Evolutionary conservation across 225 moss, liverwort and hornwort species (phyloP).

Genomic region (Neckera pumila): DNA sequence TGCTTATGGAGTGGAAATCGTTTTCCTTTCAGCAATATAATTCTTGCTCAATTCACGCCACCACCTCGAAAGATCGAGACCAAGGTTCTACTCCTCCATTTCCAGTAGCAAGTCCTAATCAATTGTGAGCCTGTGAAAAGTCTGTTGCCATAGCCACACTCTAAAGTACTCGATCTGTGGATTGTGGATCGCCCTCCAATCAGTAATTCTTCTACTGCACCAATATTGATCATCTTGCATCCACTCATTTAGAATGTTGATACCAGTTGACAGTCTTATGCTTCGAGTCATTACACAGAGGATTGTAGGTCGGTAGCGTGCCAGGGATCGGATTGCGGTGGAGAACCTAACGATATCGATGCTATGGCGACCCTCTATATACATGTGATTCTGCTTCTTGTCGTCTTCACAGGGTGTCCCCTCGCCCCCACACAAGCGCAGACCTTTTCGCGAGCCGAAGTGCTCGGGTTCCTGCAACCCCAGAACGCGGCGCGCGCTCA

Average conservation of each 20-base stretch:
- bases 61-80: too few species aligned
- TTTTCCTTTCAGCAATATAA: too few species aligned
- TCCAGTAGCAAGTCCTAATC: not conserved
- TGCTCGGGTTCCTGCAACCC: conserved; percentile 28
- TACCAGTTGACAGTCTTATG: not conserved
- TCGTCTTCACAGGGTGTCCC: not conserved
- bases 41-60: not conserved
- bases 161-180: too few species aligned
- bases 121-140: not conserved
- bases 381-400: not conserved
- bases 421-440: not conserved
- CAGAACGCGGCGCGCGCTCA: conserved; percentile 37
- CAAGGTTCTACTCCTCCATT: not conserved
- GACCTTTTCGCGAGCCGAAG: conserved; percentile 3
- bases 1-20: too few species aligned
- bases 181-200: not conserved
- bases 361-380: not conserved
- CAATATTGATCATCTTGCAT: not conserved
- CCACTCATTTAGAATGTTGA: not conserved
- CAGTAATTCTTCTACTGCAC: not conserved
- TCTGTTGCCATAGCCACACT: not conserved
- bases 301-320: not conserved
- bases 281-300: not conserved
- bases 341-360: not conserved
- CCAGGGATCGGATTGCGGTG: not conserved